A percentile compares a stretch with the other conserved stretches of the same genome.
Conservation (phyloP, 352 stramenopile species). For the Pythium aquatile region DNA sequence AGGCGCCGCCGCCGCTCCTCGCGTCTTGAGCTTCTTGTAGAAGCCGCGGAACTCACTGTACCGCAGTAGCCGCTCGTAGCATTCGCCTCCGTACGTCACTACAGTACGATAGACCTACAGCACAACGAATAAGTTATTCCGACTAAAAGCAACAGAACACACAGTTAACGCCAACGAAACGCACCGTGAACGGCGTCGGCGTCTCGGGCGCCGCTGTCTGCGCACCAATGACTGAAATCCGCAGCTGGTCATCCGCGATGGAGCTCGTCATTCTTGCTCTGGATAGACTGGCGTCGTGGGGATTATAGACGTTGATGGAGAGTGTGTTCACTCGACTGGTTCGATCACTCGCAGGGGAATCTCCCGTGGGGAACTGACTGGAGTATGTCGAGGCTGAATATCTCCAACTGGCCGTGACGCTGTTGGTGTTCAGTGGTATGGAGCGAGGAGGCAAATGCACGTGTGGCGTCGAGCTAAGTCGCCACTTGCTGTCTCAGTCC, state of each 20-base stretch:
- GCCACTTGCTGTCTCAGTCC: neutral
- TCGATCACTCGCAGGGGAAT: neutral
- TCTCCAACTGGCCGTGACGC: neutral
- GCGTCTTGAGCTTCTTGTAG: conserved; percentile 42
- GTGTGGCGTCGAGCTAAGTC: neutral
- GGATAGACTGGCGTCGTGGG: neutral
- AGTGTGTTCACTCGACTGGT: neutral
- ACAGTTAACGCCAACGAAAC: conserved; percentile 5
- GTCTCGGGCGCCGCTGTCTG: conserved; percentile 42
- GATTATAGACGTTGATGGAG: neutral
- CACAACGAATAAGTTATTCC: neutral
- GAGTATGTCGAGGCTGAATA: neutral
- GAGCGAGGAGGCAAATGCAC: neutral
- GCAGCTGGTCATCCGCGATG: conserved; percentile 30
- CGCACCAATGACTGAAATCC: conserved; percentile 66
- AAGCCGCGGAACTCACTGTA: conserved; percentile 65
- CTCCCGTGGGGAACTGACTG: too few relatives aligned
- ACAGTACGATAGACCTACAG: conserved; percentile 64
- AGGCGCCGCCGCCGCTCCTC: conserved; percentile 14
- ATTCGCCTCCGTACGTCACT: conserved; percentile 60
- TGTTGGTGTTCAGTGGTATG: neutral
- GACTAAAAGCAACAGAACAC: neutral
- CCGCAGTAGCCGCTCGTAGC: conserved; percentile 68
- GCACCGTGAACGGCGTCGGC: conserved; percentile 51
- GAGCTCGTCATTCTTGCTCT: neutral